Percentiles rank a stretch among this genome's conserved stretches.
These are phyloP conservation scores for Colletotrichum endophyticum DNA, from an alignment of 2,329 filamentous ascomycete genomes.

Conservation along the genomic window DNA sequence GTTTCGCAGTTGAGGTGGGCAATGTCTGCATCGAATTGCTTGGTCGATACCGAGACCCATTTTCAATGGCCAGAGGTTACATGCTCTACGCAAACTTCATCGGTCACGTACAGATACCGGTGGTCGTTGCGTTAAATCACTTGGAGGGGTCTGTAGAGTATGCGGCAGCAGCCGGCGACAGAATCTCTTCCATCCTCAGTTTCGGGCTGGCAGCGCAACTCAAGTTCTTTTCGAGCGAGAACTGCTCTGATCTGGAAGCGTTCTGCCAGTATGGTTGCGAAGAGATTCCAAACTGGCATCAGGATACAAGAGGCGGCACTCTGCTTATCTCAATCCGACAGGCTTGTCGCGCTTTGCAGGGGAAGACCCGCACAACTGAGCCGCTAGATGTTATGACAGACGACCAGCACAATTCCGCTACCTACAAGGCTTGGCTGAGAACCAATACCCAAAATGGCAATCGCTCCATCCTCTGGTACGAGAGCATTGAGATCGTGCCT, in stretches of 20 bases:
- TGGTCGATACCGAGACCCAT: constrained; percentile 65
- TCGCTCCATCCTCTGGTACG: constrained; percentile 70
- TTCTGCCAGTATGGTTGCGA: constrained; percentile 76
- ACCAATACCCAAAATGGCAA: constrained; percentile 62
- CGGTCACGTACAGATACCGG: constrained; percentile 70
- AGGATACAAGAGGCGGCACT: constrained; percentile 73
- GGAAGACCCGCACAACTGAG: constrained; percentile 66
- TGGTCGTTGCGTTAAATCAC: constrained; percentile 61
- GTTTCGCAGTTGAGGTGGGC: constrained; percentile 70
- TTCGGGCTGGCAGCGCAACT: constrained; percentile 71
- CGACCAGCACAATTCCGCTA: constrained; percentile 63
- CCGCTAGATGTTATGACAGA: constrained; percentile 68
- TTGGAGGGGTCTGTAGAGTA: constrained; percentile 72
- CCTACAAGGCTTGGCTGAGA: constrained; percentile 65
- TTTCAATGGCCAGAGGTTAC: constrained; percentile 70
- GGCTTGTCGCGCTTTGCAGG: constrained; percentile 72
- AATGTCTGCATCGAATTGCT: constrained; percentile 68
- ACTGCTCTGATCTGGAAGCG: constrained; percentile 71
- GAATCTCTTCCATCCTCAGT: constrained; percentile 73
- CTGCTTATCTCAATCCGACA: constrained; percentile 72
- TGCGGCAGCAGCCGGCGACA: constrained; percentile 70
- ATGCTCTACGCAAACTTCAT: constrained; percentile 74
- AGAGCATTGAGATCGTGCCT: constrained; percentile 67
- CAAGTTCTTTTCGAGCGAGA: constrained; percentile 73
- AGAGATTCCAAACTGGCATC: constrained; percentile 74